phyloP scores from a whole-genome alignment of 2,329 filamentous ascomycete species.

The Alternaria sp. region DNA sequence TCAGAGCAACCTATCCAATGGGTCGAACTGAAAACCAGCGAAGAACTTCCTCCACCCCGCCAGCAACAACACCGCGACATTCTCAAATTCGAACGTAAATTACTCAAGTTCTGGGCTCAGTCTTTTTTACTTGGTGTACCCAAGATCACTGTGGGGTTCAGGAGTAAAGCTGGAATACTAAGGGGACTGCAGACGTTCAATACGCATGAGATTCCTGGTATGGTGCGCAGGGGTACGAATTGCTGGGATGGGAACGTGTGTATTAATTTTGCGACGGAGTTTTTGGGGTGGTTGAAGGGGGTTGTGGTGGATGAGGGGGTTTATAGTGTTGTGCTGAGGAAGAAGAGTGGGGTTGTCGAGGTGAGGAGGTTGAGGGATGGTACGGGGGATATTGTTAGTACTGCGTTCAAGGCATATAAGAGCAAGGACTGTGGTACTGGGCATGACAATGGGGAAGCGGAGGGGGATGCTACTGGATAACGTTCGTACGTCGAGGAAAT shows the following conservation, averaged over 20 bases:
- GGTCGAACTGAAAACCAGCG: constrained; percentile 94
- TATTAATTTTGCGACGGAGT: constrained; percentile 84
- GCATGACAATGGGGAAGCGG: background rate
- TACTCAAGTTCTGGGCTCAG: constrained; percentile 96
- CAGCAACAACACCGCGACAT: constrained; percentile 69
- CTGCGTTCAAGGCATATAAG: constrained; percentile 78
- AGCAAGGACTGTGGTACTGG: background rate
- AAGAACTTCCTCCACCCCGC: constrained; percentile 62
- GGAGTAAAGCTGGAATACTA: constrained; percentile 76
- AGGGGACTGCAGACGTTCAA: constrained; percentile 78
- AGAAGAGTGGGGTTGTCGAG: constrained; percentile 72
- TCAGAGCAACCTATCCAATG: constrained; percentile 71
- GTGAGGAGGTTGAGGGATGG: constrained; percentile 78
- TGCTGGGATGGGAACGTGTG: constrained; percentile 93
- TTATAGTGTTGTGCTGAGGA: constrained; percentile 77
- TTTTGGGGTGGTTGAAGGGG: constrained; percentile 77
- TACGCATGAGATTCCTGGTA: constrained; percentile 79
- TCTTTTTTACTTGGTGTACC: constrained; percentile 93
- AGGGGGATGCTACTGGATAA: background rate
- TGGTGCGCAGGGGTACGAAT: constrained; percentile 71
- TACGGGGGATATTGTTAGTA: constrained; percentile 77
- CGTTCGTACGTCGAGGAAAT: background rate
- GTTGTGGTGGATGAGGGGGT: constrained; percentile 74
- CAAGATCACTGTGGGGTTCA: constrained; percentile 89
- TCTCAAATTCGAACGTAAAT: constrained; percentile 83